Conservation (phyloP, 2,329 filamentous ascomycete genomes). For the Colletotrichum sp. region DNA sequence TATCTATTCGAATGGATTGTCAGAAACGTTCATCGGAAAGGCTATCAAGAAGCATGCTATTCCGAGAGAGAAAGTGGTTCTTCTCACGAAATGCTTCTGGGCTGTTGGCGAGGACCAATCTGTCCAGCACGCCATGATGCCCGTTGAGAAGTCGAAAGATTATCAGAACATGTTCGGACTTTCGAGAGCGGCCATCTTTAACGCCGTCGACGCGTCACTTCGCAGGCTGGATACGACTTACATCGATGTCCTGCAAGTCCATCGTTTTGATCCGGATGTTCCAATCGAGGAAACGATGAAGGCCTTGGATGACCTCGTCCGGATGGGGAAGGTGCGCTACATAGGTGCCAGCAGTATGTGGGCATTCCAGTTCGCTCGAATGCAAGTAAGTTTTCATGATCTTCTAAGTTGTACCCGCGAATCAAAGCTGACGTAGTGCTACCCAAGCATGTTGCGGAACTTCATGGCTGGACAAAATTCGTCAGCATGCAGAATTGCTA, state of each 20-base stretch:
- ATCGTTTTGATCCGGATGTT: background rate
- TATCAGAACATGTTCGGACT: background rate
- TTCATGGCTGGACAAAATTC: background rate
- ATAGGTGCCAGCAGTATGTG: background rate
- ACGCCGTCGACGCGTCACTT: background rate
- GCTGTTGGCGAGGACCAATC: conserved; percentile 49
- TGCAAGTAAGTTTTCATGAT: background rate
- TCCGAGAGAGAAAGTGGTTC: conserved; percentile 60
- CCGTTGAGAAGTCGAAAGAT: background rate
- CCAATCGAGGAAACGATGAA: background rate
- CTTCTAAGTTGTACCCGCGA: background rate
- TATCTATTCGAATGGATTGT: conserved; percentile 60
- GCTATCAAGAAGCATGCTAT: conserved; percentile 65
- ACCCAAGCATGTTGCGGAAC: background rate
- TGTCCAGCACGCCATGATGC: background rate
- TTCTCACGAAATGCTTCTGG: conserved; percentile 61
- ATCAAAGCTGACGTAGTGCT: background rate
- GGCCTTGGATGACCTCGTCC: background rate
- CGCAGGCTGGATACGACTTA: background rate
- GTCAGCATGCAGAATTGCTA: conserved; percentile 3
- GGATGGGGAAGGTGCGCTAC: background rate
- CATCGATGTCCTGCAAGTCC: background rate
- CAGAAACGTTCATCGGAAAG: conserved; percentile 60
- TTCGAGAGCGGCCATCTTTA: background rate
- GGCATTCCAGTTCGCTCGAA: background rate